These are phyloP conservation scores for Scleromitrula shiraiana DNA, from an alignment of 2,329 filamentous ascomycete species.

Conservation along the genomic window DNA sequence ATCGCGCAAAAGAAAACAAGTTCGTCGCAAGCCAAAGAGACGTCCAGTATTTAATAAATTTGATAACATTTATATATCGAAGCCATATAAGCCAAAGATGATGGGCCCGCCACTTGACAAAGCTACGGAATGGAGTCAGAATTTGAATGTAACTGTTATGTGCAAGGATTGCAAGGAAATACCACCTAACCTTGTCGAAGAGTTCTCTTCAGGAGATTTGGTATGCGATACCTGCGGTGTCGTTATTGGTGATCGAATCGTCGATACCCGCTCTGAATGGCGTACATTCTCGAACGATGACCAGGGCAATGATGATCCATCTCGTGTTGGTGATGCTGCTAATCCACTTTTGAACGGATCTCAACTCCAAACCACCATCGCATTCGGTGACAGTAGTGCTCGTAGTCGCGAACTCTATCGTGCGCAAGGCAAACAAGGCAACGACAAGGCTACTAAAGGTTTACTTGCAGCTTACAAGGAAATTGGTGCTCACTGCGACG, in stretches of 20 bases:
- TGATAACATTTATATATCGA: constrained; percentile 38
- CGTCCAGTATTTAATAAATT: constrained; percentile 35
- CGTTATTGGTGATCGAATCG: constrained; percentile 82
- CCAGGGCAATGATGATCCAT: constrained; percentile 91
- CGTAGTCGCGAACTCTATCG: constrained; percentile 69
- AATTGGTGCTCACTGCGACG: constrained; percentile 81
- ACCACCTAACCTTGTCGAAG: constrained; percentile 88
- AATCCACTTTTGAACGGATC: constrained; percentile 86
- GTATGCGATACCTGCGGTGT: constrained; percentile 89
- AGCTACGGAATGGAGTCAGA: constrained; percentile 43
- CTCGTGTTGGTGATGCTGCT: constrained; percentile 90
- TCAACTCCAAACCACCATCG: constrained; percentile 82
- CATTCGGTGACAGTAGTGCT: constrained; percentile 66
- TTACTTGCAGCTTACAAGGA: constrained; percentile 79
- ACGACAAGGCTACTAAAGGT: constrained; percentile 76
- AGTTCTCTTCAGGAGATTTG: constrained; percentile 86
- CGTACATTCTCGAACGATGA: constrained; percentile 98
- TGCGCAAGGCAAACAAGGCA: constrained; percentile 72
- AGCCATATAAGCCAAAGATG: constrained; percentile 39
- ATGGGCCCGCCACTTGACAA: constrained; percentile 31
- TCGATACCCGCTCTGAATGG: constrained; percentile 97
- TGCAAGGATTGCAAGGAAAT: constrained; percentile 87
- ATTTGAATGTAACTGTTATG: constrained; percentile 76
- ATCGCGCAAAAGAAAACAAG: constrained; percentile 27
- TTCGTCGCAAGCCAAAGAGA: constrained; percentile 32